Evolutionary conservation across 768 basidiomycete genomes (phyloP), one percentile per base, ranked within the genome.

Genomic region (Suillus lakei): DNA sequence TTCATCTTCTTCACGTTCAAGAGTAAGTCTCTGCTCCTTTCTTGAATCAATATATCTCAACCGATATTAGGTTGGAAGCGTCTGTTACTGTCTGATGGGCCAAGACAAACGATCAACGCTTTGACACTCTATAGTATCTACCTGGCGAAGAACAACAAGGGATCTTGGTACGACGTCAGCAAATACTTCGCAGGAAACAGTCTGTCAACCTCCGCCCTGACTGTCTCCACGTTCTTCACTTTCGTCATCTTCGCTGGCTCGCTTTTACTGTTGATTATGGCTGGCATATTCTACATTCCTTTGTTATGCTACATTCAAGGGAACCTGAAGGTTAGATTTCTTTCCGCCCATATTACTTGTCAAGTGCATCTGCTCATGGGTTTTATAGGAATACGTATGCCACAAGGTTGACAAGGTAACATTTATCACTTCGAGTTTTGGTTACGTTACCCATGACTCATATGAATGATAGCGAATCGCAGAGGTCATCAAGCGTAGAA

Each of bases 1-100:
- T 99, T 98, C 79, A 88, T 99, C 74, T 99, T 99, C 88, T 99
- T 99, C 80, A 92, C 92, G 1, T 99, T 99, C 86, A 99, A 99
- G 84, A 97, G 97, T 93, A 66, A 62, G 89, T 82, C 23, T 8
- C 21, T 60, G 21, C 18, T 51, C 54, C 39, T 26, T 15, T 59
- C 23, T 67, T 7, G 23, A 55, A n/a, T 38, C 39, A 51, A 18
- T 61, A 46, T 16, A 46, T 15, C 46, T 32, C 43, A 54, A 54
- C 51, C 12, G 34, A 61, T 70, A 28, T 67, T 21, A 93, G 91
- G 88, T 74, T 95, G 93, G 93, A 95, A 95, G 78, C 88, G 90
- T n/a, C 78, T 95, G 12, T 78, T 95, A 18, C 80, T 99, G 67
- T 95, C 97, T 65, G 98, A 99, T 76, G 95, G 92, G 18, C 98